These are phyloP conservation scores for Platanthera guangdongensis DNA, from an alignment of 106 monocot species.

Conservation along the genomic window DNA sequence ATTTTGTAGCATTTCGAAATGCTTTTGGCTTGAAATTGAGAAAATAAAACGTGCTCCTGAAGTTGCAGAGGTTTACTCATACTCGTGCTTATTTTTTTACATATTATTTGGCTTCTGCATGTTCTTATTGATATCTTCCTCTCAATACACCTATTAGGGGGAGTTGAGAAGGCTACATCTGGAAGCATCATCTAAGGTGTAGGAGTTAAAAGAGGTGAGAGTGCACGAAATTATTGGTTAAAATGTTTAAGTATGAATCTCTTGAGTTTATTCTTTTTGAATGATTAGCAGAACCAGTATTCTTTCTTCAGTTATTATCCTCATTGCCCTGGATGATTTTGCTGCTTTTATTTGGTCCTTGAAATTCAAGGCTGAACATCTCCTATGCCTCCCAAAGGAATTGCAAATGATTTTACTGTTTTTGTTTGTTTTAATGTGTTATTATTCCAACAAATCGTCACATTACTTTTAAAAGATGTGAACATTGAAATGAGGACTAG, in stretches of 20 bases:
- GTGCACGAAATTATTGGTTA: background rate
- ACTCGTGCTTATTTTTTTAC: background rate
- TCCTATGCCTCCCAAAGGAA: background rate
- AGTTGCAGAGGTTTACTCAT: conserved; percentile 40
- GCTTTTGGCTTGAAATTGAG: too few relatives aligned
- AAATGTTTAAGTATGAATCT: background rate
- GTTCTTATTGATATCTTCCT: background rate
- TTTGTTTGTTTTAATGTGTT: too few relatives aligned
- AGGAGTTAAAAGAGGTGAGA: conserved; percentile 42
- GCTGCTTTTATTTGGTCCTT: background rate
- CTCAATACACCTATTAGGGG: conserved; percentile 26
- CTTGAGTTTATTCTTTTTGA: background rate
- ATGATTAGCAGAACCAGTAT: background rate
- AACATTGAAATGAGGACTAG: too few relatives aligned
- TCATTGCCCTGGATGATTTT: background rate
- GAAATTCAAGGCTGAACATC: background rate
- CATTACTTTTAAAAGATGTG: too few relatives aligned
- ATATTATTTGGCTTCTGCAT: background rate
- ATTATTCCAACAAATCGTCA: too few relatives aligned
- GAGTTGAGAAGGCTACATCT: conserved; percentile 40
- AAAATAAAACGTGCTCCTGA: conserved; percentile 32
- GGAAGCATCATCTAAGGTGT: conserved; percentile 46
- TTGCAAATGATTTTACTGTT: too few relatives aligned
- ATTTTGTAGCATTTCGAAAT: too few relatives aligned
- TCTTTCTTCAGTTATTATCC: background rate